phyloP scores from a whole-genome alignment of 2,329 filamentous ascomycete genomes.

The Aureobasidium sp. region DNA sequence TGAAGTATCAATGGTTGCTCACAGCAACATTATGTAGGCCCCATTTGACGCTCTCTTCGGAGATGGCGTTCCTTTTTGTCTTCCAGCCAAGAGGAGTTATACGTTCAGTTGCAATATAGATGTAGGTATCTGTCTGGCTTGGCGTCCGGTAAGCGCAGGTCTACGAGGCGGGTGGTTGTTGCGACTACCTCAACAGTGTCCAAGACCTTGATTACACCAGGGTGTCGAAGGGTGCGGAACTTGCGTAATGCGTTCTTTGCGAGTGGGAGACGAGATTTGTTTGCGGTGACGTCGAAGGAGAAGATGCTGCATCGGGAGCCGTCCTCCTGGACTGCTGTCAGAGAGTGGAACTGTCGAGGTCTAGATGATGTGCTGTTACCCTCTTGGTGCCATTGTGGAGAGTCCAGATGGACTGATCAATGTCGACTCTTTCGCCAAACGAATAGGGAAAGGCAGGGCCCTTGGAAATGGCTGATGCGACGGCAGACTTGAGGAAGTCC shows the following conservation, averaged over 20 bases:
- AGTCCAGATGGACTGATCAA: slow-evolving; percentile 93
- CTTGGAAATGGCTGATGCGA: slow-evolving; percentile 93
- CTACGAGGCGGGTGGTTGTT: background rate
- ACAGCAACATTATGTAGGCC: slow-evolving; percentile 80
- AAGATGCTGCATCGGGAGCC: slow-evolving; percentile 93
- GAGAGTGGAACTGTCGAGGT: background rate
- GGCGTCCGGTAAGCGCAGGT: slow-evolving; percentile 24
- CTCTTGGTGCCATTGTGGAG: slow-evolving; percentile 88
- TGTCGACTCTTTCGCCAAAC: slow-evolving; percentile 86
- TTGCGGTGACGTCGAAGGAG: slow-evolving; percentile 79
- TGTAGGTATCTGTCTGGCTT: slow-evolving; percentile 76
- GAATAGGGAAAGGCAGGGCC: slow-evolving; percentile 87
- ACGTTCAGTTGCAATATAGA: slow-evolving; percentile 93
- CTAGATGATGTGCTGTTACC: slow-evolving; percentile 38
- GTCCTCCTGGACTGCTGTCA: slow-evolving; percentile 59
- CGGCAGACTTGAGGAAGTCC: slow-evolving; percentile 97
- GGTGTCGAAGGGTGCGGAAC: slow-evolving; percentile 83
- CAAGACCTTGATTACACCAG: slow-evolving; percentile 85
- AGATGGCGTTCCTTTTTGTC: slow-evolving; percentile 77
- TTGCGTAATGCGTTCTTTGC: slow-evolving; percentile 93
- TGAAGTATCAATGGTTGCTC: slow-evolving; percentile 19
- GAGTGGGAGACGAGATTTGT: slow-evolving; percentile 72
- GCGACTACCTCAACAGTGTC: slow-evolving; percentile 78
- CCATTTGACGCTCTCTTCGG: slow-evolving; percentile 94
- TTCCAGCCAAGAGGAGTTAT: slow-evolving; percentile 83